Base-by-base conservation (phyloP, 192 early-diverging fungal genomes). In the Coemansia sp. region DNA sequence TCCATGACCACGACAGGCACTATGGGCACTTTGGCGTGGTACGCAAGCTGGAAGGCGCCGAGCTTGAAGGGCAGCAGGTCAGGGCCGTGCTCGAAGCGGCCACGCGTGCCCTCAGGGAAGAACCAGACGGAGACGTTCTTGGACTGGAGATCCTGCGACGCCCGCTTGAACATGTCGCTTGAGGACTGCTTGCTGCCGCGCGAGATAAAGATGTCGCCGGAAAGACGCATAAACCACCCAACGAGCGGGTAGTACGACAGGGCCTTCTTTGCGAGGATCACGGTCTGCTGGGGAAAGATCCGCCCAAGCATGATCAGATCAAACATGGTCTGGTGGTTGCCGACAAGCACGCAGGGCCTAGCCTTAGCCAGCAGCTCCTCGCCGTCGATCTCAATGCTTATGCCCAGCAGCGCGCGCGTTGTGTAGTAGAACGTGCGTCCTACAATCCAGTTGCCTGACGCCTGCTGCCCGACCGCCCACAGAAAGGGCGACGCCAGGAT, bases 11-110 rank as follows among this genome's bases (percentile, higher is more conserved):
- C 93, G 53, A 98, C 85, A 10, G 95, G 95, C 18, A 97, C 83
- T 57, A 98, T 86, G 6, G 96, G 96, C 7, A 93, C 87, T 33
- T 86, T 79, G 6, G 91, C 88, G 64, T 94, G 93, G 61, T 93
- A 90, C n/a, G 96, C 96, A 61, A 96, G 79, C 66, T 95, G 87
- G 72, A 98, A 98, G 7, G 93, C 96, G 7, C 96, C 96, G 77
- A 92, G 91, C 79, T 98, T 98, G 84, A 98, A 97, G 0, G 93
- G 93, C 57, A 96, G 77, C 60, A 98, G 55, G 55, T 85, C 75
- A 7, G 75, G 75, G 12, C 67, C 74, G 58, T 72, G 63, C 26
- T 87, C 83, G 63, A 88, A 86, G 69, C 86, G 88, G 13, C 89
- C 90, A 30, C 95, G 92, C 13, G 95, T 98, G 55, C 95, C 96